Evolutionary conservation across 306 rosid species (phyloP), one percentile per base, ranked within the genome.

Genomic region (Sindora glabra): DNA sequence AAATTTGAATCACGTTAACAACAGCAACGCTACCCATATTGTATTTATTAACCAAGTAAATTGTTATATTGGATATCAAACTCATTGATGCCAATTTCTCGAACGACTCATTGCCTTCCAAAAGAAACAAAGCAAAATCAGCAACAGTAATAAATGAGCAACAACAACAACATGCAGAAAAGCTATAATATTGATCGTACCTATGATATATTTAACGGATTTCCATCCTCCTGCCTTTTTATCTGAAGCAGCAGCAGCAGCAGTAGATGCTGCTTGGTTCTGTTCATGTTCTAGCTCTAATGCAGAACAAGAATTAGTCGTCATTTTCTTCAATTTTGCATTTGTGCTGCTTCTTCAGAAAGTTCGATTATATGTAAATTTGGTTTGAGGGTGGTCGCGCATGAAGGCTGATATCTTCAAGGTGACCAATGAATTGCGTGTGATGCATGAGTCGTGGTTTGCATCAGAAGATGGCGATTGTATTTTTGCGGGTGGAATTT

Each of bases 21-120:
- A 77, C 76, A 40, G 65, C 73, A 18, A 82, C 41, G 13, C 73
- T 81, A 63, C 77, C 72, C 36, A 90, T 10, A 63, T 90, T 84
- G 74, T 87, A 85, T 19, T 73, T 56, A 0, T 75, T 71, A 3
- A 61, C 62, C 58, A 82, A 41, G 58, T 90, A 87, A 69, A 85
- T 59, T 36, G 85, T 69, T 12, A 85, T 64, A 55, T 90, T 90
- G 1, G 87, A 53, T 37, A 83, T 67, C 79, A 90, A 76, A 69
- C 96, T 87, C 95, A 90, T 90, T 1, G 96, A 83, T 23, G 96
- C 87, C 81, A 90, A 49, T 74, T 90, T 90, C 86, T 90, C 97
- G 38, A 90, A 87, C 10, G 95, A 77, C 62, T 90, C 95, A 2
- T 85, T 90, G 5, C 81, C 96, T 87, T 39, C 0, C 3, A 47